These are phyloP conservation scores for Penicillium concentricum DNA, from an alignment of 2,329 filamentous ascomycete species.

Conservation along the genomic window DNA sequence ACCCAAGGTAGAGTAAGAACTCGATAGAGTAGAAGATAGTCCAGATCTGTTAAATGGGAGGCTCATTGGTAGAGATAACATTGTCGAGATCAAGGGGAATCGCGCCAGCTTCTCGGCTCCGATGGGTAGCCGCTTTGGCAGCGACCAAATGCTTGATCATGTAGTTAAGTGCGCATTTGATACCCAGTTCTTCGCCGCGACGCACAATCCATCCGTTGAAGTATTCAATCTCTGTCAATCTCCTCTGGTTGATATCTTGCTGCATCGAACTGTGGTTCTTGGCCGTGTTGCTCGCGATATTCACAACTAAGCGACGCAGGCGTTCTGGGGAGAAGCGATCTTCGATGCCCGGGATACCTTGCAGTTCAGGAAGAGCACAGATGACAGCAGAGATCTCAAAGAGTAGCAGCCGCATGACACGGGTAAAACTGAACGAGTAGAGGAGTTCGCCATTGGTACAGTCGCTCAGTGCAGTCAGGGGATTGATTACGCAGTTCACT, in stretches of 20 bases:
- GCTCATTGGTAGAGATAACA: conserved; percentile 7
- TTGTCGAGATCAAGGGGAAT: conserved; percentile 32
- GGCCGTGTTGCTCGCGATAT: conserved; percentile 54
- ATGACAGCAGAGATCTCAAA: conserved; percentile 73
- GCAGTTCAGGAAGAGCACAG: conserved; percentile 70
- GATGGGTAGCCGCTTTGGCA: conserved; percentile 59
- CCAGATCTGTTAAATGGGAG: conserved; percentile 1
- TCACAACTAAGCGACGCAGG: conserved; percentile 59
- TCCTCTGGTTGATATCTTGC: conserved; percentile 60
- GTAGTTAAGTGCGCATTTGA: conserved; percentile 71
- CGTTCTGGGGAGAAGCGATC: conserved; percentile 61
- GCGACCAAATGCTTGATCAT: conserved; percentile 71
- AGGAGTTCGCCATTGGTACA: conserved; percentile 70
- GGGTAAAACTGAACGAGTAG: conserved; percentile 63
- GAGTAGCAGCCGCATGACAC: conserved; percentile 69
- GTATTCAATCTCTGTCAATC: conserved; percentile 73
- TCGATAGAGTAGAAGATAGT: neutral
- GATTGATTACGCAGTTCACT: conserved; percentile 73
- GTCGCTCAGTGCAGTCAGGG: conserved; percentile 76
- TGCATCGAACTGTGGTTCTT: conserved; percentile 67
- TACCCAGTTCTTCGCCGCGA: conserved; percentile 68
- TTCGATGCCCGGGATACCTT: conserved; percentile 58
- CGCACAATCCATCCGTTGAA: conserved; percentile 85
- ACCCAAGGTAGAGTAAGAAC: neutral
- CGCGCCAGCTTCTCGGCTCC: conserved; percentile 28